A percentile compares a stretch with the other conserved stretches of the same genome.
phyloP scores from a whole-genome alignment of 2,329 filamentous ascomycete species.

The Alternaria atra region DNA sequence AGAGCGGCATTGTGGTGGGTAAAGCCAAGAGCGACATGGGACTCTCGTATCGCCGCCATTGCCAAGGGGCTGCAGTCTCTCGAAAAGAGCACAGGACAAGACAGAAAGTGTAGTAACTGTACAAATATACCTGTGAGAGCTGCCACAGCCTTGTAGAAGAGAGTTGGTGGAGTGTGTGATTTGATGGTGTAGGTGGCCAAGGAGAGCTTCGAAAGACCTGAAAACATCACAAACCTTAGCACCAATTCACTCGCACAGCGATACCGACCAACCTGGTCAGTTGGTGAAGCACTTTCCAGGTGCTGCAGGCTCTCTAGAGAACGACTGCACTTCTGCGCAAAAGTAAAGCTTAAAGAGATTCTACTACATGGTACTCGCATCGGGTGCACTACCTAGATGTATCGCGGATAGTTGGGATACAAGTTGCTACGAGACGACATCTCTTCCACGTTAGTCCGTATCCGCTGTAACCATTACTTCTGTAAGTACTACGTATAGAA shows the following conservation, averaged over 20 bases:
- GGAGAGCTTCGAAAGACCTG: slow-evolving; percentile 1
- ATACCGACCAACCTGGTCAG: slow-evolving; percentile 1
- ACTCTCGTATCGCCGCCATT: neutral
- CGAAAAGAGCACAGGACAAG: neutral
- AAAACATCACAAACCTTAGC: slow-evolving; percentile 4
- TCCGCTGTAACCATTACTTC: neutral
- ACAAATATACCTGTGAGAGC: neutral
- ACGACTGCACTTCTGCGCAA: neutral
- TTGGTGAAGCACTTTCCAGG: neutral
- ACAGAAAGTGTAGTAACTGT: neutral
- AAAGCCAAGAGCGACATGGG: neutral
- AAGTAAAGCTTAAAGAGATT: neutral
- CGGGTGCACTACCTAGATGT: slow-evolving; percentile 3
- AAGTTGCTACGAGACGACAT: neutral
- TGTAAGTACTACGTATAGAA: neutral
- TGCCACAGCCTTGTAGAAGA: no score
- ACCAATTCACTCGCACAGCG: neutral
- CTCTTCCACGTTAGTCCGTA: neutral
- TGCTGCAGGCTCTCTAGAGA: neutral
- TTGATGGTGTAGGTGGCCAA: slow-evolving; percentile 5
- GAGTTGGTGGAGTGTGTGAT: slow-evolving; percentile 3
- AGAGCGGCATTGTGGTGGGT: neutral
- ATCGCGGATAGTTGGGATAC: neutral
- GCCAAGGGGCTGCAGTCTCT: neutral
- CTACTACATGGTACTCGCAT: neutral